phyloP scores from a whole-genome alignment of 169 alveolate species.

The Plasmodium chabaudi region DNA sequence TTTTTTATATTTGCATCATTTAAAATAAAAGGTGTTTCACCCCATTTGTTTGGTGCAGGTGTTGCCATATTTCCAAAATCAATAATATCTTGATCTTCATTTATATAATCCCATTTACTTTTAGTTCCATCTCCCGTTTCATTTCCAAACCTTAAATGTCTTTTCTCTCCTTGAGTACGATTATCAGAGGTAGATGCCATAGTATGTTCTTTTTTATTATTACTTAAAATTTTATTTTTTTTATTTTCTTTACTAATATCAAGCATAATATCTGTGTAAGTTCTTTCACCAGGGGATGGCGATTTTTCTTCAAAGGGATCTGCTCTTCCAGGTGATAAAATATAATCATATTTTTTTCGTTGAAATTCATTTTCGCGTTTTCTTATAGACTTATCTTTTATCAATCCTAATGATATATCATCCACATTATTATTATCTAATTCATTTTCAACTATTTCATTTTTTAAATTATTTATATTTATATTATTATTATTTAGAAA shows the following conservation, averaged over 20 bases:
- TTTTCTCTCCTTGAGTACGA: slow-evolving; percentile 58
- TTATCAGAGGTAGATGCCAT: slow-evolving; percentile 74
- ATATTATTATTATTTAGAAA: background rate
- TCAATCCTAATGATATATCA: slow-evolving; percentile 29
- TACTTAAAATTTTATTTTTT: slow-evolving; percentile 4
- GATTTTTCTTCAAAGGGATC: slow-evolving; percentile 87
- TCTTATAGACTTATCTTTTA: slow-evolving; percentile 78
- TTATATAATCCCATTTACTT: slow-evolving; percentile 38
- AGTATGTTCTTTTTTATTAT: slow-evolving; percentile 4
- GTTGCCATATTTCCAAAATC: slow-evolving; percentile 31
- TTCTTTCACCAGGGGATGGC: slow-evolving; percentile 82
- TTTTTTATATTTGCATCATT: slow-evolving; percentile 15
- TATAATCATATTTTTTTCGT: slow-evolving; percentile 77
- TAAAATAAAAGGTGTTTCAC: slow-evolving; percentile 14
- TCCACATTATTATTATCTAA: slow-evolving; percentile 7
- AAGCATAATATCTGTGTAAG: slow-evolving; percentile 78
- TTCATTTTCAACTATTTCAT: slow-evolving; percentile 34
- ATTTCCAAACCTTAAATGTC: slow-evolving; percentile 59
- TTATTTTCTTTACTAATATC: slow-evolving; percentile 27
- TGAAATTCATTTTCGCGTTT: slow-evolving; percentile 82
- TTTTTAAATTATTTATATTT: slow-evolving; percentile 13
- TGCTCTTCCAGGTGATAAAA: slow-evolving; percentile 88
- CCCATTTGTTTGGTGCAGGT: slow-evolving; percentile 32
- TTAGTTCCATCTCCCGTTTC: slow-evolving; percentile 15
- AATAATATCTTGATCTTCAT: background rate